Conservation (phyloP, 106 monocot species). For the Triglochin maritima region DNA sequence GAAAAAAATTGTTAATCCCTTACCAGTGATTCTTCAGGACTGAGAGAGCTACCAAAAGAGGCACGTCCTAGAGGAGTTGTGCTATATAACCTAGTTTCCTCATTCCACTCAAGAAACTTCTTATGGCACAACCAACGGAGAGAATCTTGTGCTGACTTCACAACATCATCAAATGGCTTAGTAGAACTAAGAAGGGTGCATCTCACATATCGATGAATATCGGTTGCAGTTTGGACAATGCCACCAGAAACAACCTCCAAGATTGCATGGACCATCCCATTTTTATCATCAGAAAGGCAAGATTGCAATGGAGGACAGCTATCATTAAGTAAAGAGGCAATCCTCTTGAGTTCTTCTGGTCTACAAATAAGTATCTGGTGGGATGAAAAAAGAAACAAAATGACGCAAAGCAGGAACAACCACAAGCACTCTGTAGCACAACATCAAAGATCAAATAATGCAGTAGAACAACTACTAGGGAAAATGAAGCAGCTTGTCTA, state of each 20-base stretch:
- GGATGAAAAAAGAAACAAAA: conserved; percentile 1
- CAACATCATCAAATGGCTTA: conserved; percentile 91
- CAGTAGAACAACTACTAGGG: not conserved
- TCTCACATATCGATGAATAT: conserved; percentile 92
- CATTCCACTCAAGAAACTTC: conserved; percentile 92
- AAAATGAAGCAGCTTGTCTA: not conserved
- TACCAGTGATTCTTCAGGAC: conserved; percentile 96
- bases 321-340: conserved; percentile 58
- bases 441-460: not conserved
- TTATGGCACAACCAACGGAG: conserved; percentile 89
- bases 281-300: conserved; percentile 97
- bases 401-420: not conserved
- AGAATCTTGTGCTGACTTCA: conserved; percentile 96
- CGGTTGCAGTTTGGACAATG: conserved; percentile 89
- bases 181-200: conserved; percentile 98
- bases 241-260: conserved; percentile 99
- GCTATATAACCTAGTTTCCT: conserved; percentile 62
- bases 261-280: conserved; percentile 99
- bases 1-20: not conserved
- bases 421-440: not conserved
- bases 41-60: conserved; percentile 95
- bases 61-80: conserved; percentile 90
- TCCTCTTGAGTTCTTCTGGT: conserved; percentile 63
- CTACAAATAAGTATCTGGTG: conserved; percentile 83
- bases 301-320: conserved; percentile 90